Evolutionary conservation across 495 filamentous ascomycete species (phyloP), one percentile per base, ranked within the genome.

Genomic region (Hypoxylon lienhwacheense): DNA sequence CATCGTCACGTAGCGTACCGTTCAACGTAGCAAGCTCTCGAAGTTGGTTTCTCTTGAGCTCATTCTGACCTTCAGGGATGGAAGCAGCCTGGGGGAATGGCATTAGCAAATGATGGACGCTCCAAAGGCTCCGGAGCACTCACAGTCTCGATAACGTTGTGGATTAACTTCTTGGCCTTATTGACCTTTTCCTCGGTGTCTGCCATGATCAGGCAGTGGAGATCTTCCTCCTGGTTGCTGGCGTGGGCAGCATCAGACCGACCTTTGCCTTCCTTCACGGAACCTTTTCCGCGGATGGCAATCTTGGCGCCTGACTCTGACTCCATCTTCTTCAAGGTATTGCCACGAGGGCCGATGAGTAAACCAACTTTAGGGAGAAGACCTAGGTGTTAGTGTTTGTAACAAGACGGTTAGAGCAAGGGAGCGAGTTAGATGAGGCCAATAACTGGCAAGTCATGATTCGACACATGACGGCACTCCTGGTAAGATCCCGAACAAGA

Each of bases 251-350:
- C 91, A 66, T 98, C 93, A 77, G 92, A 97, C 65, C 91, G 91
- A 65, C 93, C 93, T 67, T 98, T 98, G 77, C 93, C 93, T 81
- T 98, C 93, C 77, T 98, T 98, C 66, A 98, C 93, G 65, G 93
- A 98, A 68, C 93, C 93, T 77, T 97, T 98, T 77, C 93, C 93
- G 66, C 93, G 91, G 61, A 98, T 98, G 57, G 93, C 93, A 77
- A 98, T 98, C 70, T 98, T 98, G 68, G 93, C 93, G 36, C 85
- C 83, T 34, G 93, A 98, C 76, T 97, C 90, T 63, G 86, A 82
- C 69, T 98, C 93, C 93, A 98, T 98, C 72, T 96, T 97, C 79
- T 98, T 98, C 61, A 98, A 76, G 49, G 93, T 98, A 68, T 97
- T 97, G 67, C 93, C 93, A 89, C 93, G 93, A 76, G 93, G 93